Evolutionary conservation across 2,329 filamentous ascomycete genomes (phyloP), one percentile per base, ranked within the genome.

Genomic region (Plenodomus lindquistii): DNA sequence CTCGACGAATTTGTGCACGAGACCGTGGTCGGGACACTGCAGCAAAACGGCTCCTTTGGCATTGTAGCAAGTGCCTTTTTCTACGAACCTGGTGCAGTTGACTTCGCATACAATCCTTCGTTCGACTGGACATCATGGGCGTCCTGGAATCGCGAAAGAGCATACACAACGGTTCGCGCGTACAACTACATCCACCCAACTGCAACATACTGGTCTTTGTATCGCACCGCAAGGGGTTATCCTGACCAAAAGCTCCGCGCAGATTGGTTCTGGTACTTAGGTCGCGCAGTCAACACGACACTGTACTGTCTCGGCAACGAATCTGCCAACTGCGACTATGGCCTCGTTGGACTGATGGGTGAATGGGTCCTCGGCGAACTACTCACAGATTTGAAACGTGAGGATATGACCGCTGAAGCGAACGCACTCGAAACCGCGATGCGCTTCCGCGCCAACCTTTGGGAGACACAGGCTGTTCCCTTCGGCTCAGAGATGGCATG

Each of bases 401-500:
- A 85, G 59, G 72, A 73, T 0, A 68, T 75, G 50, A 72, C 62
- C 0, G 52, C 62, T 0, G 64, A 80, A 44, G 78, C 75, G 0
- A 59, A 60, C 2, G 64, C 65, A 0, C 55, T 84, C 2, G 74
- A 77, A 38, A 57, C 61, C 0, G 66, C 69, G 0, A 84, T 85
- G 81, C 73, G 71, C 13, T 65, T 63, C 3, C 75, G 82, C 1
- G 79, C 81, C 1, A 52, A 72, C 2, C 58, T 68, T 1, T 85
- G 83, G 82, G 64, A 79, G n/a, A 69, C 67, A 0, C 67, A 79
- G 42, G 72, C 74, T 7, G 77, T 81, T 4, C 83, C 83, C 0
- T 85, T 78, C 50, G 82, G 81, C 0, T 83, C 80, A 42, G 83
- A 85, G 61, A 82, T 83, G 80, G 78, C 81, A 0, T 85, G 83